Evolutionary conservation across 768 basidiomycete genomes (phyloP).

Genomic region (Wakefieldia striispora): DNA sequence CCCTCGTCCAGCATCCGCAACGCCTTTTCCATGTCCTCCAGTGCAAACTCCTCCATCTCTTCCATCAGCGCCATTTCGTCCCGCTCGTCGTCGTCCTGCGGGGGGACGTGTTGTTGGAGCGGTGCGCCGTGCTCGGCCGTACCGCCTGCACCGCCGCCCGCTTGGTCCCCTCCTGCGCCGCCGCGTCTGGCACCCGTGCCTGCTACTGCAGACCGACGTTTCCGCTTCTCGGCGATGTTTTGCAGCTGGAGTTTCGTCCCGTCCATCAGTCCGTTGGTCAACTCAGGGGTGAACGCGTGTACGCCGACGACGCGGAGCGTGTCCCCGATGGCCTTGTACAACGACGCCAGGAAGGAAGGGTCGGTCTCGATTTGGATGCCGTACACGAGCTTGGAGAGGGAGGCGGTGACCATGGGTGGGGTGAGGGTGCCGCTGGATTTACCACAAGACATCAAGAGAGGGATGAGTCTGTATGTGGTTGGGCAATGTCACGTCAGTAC

Average conservation of each 20-base stretch:
- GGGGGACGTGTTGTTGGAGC: neutral
- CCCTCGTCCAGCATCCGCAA: slow-evolving; percentile 51
- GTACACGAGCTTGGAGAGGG: slow-evolving; percentile 62
- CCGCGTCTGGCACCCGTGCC: neutral
- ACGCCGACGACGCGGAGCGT: slow-evolving; percentile 59
- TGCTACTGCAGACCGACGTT: slow-evolving; percentile 39
- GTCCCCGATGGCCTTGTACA: slow-evolving; percentile 71
- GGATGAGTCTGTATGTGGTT: slow-evolving; percentile 52
- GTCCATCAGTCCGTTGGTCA: slow-evolving; percentile 55
- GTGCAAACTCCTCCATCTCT: slow-evolving; percentile 79
- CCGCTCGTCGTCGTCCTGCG: slow-evolving; percentile 46
- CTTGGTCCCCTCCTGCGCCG: neutral
- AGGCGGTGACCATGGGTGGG: slow-evolving; percentile 63
- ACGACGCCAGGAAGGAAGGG: slow-evolving; percentile 71
- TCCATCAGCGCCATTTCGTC: slow-evolving; percentile 73
- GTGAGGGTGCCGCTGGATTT: slow-evolving; percentile 65
- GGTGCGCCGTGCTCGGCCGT: neutral
- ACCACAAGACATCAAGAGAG: slow-evolving; percentile 66
- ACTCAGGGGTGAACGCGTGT: slow-evolving; percentile 49
- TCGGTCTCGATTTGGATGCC: slow-evolving; percentile 69
- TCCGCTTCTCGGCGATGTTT: slow-evolving; percentile 63
- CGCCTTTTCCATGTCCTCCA: slow-evolving; percentile 77
- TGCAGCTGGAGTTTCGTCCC: slow-evolving; percentile 74
- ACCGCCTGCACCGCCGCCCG: no score
- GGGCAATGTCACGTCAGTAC: neutral